A percentile compares a stretch with the other conserved stretches of the same genome.
phyloP scores from a whole-genome alignment of 305 asterid species.

The Fraxinus xanthoxyloides region DNA sequence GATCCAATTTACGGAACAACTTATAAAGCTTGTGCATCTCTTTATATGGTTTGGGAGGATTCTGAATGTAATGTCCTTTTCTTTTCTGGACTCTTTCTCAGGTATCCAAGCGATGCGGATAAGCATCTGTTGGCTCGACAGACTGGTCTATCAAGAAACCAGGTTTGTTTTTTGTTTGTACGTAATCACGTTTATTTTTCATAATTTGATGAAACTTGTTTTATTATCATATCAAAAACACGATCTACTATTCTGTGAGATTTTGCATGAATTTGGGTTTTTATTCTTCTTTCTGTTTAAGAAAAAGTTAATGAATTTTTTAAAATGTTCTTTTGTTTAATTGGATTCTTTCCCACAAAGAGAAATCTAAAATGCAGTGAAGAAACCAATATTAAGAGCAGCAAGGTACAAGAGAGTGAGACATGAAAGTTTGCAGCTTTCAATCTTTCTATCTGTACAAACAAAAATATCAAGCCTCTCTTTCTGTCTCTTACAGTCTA shows the following conservation, averaged over 20 bases:
- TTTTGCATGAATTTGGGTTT: constrained; percentile 25
- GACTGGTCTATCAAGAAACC: constrained; percentile 97
- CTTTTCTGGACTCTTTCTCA: constrained; percentile 64
- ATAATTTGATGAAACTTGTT: background rate
- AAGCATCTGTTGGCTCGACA: constrained; percentile 97
- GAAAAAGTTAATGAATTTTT: constrained; percentile 17
- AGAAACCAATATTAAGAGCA: constrained; percentile 38
- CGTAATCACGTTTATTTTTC: background rate
- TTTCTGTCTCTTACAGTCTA: constrained; percentile 16
- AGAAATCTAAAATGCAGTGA: constrained; percentile 59
- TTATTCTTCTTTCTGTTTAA: constrained; percentile 15
- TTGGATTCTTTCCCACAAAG: constrained; percentile 43
- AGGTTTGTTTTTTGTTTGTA: constrained; percentile 38
- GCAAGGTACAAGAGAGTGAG: constrained; percentile 48
- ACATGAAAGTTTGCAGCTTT: constrained; percentile 60
- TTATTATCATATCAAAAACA: background rate
- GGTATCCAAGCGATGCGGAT: constrained; percentile 99
- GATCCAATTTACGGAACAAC: constrained; percentile 3
- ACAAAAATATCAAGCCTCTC: constrained; percentile 8
- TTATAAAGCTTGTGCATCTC: constrained; percentile 36
- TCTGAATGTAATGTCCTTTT: constrained; percentile 53
- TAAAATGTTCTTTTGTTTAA: constrained; percentile 23
- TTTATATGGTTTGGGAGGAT: constrained; percentile 42
- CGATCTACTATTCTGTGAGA: background rate
- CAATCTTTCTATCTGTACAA: constrained; percentile 14